A percentile compares a stretch with the other conserved stretches of the same genome.
phyloP scores from a whole-genome alignment of 768 basidiomycete genomes.

The Cantharellus anzutake region DNA sequence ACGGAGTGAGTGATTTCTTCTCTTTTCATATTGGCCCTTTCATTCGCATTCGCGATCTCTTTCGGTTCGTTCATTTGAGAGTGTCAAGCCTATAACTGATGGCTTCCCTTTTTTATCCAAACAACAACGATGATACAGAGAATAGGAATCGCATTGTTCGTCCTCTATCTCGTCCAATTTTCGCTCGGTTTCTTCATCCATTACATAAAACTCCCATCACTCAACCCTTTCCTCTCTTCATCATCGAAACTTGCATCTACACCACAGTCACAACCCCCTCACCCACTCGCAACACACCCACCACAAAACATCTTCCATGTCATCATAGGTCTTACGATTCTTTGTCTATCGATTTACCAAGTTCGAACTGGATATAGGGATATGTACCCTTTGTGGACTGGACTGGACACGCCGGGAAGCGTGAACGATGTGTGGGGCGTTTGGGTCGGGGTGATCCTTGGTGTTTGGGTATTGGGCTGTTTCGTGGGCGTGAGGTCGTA shows the following conservation, averaged over 20 bases:
- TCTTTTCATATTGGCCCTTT: neutral
- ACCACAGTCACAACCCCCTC: neutral
- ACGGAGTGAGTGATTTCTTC: neutral
- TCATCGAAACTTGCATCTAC: conserved; percentile 4
- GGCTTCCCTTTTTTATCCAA: no score
- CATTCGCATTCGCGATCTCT: neutral
- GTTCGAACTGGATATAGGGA: conserved; percentile 24
- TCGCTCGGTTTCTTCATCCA: conserved; percentile 34
- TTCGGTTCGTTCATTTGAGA: neutral
- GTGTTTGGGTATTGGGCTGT: no score
- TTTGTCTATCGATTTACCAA: conserved; percentile 32
- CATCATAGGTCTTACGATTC: conserved; percentile 29
- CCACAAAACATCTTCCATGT: conserved; percentile 41
- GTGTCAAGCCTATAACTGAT: no score
- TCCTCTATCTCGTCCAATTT: conserved; percentile 31
- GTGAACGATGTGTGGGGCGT: neutral
- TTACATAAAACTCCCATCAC: conserved; percentile 26
- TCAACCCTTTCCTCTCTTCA: conserved; percentile 1
- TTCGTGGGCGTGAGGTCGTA: no score
- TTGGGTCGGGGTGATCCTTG: neutral
- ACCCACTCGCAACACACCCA: conserved; percentile 16
- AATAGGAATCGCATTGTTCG: conserved; percentile 31
- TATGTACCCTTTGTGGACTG: neutral
- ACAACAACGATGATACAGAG: conserved; percentile 13
- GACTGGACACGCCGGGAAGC: neutral